Evolutionary conservation across 1,284 basidiomycete species (phyloP), one percentile per base, ranked within the genome.

Genomic region (Ganoderma meredithae): DNA sequence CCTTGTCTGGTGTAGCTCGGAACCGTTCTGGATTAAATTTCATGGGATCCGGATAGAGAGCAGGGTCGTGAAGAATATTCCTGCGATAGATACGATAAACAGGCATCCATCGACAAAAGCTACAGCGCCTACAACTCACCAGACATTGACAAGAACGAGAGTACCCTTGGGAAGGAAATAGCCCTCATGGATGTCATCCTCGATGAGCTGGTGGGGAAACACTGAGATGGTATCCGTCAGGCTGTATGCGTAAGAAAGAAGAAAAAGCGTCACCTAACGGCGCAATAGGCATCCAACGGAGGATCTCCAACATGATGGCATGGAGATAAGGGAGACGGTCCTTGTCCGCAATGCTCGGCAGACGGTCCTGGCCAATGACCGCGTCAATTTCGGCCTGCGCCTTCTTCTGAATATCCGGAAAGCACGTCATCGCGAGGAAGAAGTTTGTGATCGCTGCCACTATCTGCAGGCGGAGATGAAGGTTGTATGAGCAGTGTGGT

Each of bases 341-440:
- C 33, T 72, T 73, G 64, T 80, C 79, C 1, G 69, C 71, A 52
- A 75, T 68, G 3, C 64, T 71, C 3, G 78, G 78, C 6, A 78
- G 72, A 9, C 78, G 72, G 27, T 75, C 73, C 17, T 49, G 22
- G 22, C 77, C 76, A 41, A 80, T 69, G 27, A 77, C 73, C 5
- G 67, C 62, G 65, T 78, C 78, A 55, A 81, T 71, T 63, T 81
- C 79, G 12, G 67, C 73, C 63, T 79, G 78, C 0, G 78, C 79
- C 56, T 74, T 75, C 41, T 62, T 62, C 65, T 80, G 78, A 4
- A 76, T 73, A 19, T 78, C 75, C 3, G 79, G 79, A 64, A 73
- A 71, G 13, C 73, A 69, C 33, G 73, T 67, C 78, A 80, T 80
- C 19, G 75, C 73, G 17, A 76, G 74, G 65, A 78, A 75, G 71